Conservation (phyloP, 768 basidiomycete species). For the Rossbeevera mucosa region DNA sequence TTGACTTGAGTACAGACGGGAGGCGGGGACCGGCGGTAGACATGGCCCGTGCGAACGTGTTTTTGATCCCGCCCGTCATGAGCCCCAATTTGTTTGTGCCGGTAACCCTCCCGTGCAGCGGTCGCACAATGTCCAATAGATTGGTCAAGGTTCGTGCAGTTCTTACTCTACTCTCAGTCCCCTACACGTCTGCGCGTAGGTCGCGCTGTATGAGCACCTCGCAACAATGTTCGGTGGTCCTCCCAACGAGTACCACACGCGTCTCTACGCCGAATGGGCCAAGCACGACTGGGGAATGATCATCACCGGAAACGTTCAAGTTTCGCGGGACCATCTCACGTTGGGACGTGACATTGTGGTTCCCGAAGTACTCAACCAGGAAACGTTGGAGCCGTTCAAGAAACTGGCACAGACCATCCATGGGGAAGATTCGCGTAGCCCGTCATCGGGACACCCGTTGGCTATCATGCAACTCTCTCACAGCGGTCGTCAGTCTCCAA, state of each 20-base stretch:
- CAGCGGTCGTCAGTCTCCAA: slow-evolving; percentile 75
- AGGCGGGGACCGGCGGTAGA: slow-evolving; percentile 27
- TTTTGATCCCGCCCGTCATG: slow-evolving; percentile 12
- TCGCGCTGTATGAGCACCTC: slow-evolving; percentile 87
- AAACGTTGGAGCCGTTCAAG: slow-evolving; percentile 47
- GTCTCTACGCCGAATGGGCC: slow-evolving; percentile 74
- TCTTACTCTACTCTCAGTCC: background rate
- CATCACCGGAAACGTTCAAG: slow-evolving; percentile 81
- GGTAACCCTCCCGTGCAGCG: slow-evolving; percentile 31
- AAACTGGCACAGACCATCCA: slow-evolving; percentile 50
- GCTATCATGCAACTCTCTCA: slow-evolving; percentile 85
- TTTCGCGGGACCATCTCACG: slow-evolving; percentile 56
- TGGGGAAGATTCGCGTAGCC: slow-evolving; percentile 18
- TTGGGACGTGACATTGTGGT: slow-evolving; percentile 71
- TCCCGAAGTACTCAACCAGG: slow-evolving; percentile 41
- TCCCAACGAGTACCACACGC: slow-evolving; percentile 60
- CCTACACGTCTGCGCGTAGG: slow-evolving; percentile 41
- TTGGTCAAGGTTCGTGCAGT: slow-evolving; percentile 46
- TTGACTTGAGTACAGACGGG: slow-evolving; percentile 32
- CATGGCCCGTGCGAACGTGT: background rate
- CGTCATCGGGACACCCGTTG: slow-evolving; percentile 26
- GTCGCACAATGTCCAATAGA: slow-evolving; percentile 40
- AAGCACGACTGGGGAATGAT: slow-evolving; percentile 81
- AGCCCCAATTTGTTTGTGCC: slow-evolving; percentile 19
- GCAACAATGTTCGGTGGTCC: slow-evolving; percentile 60